Conservation (phyloP, 2,329 filamentous ascomycete genomes). For the Tolypocladium tropicale region DNA sequence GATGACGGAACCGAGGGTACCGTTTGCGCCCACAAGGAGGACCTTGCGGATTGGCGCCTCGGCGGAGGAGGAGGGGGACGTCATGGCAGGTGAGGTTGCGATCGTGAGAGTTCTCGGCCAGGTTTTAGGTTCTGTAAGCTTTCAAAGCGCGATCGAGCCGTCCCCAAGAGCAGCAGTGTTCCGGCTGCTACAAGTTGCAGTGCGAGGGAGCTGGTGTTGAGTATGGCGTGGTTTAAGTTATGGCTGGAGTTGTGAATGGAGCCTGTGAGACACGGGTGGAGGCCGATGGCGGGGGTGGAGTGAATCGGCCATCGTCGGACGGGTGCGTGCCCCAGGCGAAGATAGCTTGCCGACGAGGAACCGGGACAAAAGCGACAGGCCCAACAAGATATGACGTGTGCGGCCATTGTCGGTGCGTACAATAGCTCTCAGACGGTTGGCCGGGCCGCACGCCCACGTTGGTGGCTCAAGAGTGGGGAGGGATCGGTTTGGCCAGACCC, state of each 20-base stretch:
- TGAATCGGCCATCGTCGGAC: neutral
- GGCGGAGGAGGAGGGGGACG: neutral
- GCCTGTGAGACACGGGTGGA: no score
- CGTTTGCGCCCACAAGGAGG: conserved; percentile 24
- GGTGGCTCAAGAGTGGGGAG: no score
- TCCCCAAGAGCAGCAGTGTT: neutral
- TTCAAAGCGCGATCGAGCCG: neutral
- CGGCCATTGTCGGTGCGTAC: neutral
- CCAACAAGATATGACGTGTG: neutral
- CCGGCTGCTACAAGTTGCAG: no score
- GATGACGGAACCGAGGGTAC: conserved; percentile 28
- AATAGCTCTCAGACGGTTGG: no score
- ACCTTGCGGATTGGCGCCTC: conserved; percentile 16
- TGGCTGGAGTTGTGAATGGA: neutral
- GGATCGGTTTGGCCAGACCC: no score
- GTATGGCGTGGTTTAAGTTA: neutral
- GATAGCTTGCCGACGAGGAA: no score
- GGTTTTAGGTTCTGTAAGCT: neutral
- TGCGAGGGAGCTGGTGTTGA: neutral
- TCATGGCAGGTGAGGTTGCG: neutral
- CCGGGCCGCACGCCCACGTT: no score
- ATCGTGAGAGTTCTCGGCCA: neutral
- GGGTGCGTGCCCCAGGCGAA: no score
- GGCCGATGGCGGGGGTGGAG: neutral
- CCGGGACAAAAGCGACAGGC: neutral